Base-by-base conservation (phyloP, 306 rosid genomes). In the Rosa lucieae region DNA sequence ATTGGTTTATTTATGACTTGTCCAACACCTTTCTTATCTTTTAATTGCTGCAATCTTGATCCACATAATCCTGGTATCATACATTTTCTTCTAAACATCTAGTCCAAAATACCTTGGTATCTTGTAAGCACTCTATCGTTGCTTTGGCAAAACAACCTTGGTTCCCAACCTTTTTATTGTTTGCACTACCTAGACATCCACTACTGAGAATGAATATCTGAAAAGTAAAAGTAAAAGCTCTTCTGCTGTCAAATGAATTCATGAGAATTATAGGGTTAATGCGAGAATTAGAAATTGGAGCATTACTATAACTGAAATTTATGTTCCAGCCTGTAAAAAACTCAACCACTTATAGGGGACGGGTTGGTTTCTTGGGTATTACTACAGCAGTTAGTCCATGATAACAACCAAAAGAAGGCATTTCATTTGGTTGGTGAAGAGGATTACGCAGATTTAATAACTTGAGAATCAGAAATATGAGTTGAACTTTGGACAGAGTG, bases 1-100 rank as follows among this genome's bases (percentile, higher is more conserved):
- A 77, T 79, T 72, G 20, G 67, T 63, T 84, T 59, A 44, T 10
- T 47, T 72, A 14, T 12, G 73, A 52, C 59, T 43, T 23, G 75
- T 68, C 53, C 20, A 11, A 32, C 39, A 13, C 49, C 17, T 6
- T 75, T 47, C 76, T 43, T 35, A 17, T 75, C 35, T n/a, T 80
- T 62, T 26, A 15, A 48, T 12, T 40, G 29, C 23, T 61, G 23
- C 51, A n/a, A 9, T 71, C 70, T 59, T 62, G 42, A 53, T 44
- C 44, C 10, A 20, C 32, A 21, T 58, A 35, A 49, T 40, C 26
- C 13, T 44, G 51, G 37, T 23, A 29, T 13, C 9, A 1, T 55
- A 48, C 26, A 35, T 39, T 26, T 77, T 65, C n/a, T 35, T 13
- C 14, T 29, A 35, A 29, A 35, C 10, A 12, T 39, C 29, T 39